These are phyloP conservation scores for Wickerhamiella dianesei DNA, from an alignment of 805 yeast genomes.

Conservation along the genomic window DNA sequence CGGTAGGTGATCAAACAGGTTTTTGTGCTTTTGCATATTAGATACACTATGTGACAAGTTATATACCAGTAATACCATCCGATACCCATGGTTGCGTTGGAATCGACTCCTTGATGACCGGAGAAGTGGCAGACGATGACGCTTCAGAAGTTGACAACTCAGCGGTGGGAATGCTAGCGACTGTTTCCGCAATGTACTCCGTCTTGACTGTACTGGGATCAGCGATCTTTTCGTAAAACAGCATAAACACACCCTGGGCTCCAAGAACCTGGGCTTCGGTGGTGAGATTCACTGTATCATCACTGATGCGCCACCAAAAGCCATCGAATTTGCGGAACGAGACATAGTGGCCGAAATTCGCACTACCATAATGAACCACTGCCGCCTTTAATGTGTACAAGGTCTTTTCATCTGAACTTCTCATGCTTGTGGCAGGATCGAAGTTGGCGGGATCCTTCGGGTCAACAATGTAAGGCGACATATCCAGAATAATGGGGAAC, in stretches of 20 bases:
- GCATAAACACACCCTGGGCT: slow-evolving; percentile 83
- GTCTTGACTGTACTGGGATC: not conserved
- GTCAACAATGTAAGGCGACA: slow-evolving; percentile 56
- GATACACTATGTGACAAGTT: too few species aligned
- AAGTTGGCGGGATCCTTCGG: slow-evolving; percentile 49
- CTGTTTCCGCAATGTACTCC: not conserved
- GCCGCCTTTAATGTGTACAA: slow-evolving; percentile 66
- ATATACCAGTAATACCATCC: not conserved
- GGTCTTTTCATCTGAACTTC: slow-evolving; percentile 19
- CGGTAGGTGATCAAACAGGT: too few species aligned
- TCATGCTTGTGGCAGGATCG: slow-evolving; percentile 68
- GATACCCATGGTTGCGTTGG: not conserved
- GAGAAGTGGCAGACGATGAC: not conserved
- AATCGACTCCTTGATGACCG: not conserved
- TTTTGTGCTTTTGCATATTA: too few species aligned
- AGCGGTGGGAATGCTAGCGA: not conserved
- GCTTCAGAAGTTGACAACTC: not conserved
- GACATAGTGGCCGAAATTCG: slow-evolving; percentile 94
- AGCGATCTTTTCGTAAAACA: slow-evolving; percentile 53
- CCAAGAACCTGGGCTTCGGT: slow-evolving; percentile 66
- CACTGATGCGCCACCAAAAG: slow-evolving; percentile 92
- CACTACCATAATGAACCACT: slow-evolving; percentile 88
- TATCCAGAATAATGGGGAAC: slow-evolving; percentile 56
- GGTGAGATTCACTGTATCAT: slow-evolving; percentile 71
- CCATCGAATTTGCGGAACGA: slow-evolving; percentile 72